A percentile compares a stretch with the other conserved stretches of the same genome.
phyloP scores from a whole-genome alignment of 495 filamentous ascomycete genomes.

The Penicillium desertorum region DNA sequence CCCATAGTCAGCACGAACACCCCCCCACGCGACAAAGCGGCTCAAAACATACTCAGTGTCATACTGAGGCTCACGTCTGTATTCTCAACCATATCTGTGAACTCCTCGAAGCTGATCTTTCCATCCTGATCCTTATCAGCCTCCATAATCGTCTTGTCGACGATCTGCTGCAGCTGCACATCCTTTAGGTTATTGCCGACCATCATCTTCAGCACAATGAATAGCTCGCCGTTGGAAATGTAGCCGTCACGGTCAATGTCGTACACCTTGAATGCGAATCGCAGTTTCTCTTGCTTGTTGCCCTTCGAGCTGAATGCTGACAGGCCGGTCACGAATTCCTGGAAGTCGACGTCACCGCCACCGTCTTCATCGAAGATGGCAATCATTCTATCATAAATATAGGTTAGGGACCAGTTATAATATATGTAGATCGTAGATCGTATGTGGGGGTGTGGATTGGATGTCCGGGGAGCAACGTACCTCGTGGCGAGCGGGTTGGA shows the following conservation, averaged over 20 bases:
- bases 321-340: conserved; percentile 96
- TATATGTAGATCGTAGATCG: background rate
- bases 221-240: conserved; percentile 98
- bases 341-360: conserved; percentile 96
- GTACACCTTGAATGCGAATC: conserved; percentile 98
- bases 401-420: conserved; percentile 4
- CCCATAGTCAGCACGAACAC: conserved; percentile 24
- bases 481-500: conserved; percentile 95
- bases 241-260: conserved; percentile 98
- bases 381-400: conserved; percentile 72
- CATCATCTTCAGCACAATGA: conserved; percentile 99
- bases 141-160: conserved; percentile 99
- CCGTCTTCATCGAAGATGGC: conserved; percentile 99
- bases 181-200: conserved; percentile 99
- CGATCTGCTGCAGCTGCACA: conserved; percentile 89
- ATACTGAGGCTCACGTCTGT: conserved; percentile 98
- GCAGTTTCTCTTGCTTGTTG: conserved; percentile 98
- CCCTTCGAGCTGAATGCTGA: conserved; percentile 96
- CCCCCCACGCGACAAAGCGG: background rate
- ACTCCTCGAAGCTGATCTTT: conserved; percentile 99
- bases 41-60: conserved; percentile 75
- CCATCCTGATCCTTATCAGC: conserved; percentile 94
- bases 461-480: conserved; percentile 45
- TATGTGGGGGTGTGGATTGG: background rate
- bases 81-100: conserved; percentile 97